These are phyloP conservation scores for Penstemon davidsonii DNA, from an alignment of 257 asterid species.

Conservation along the genomic window DNA sequence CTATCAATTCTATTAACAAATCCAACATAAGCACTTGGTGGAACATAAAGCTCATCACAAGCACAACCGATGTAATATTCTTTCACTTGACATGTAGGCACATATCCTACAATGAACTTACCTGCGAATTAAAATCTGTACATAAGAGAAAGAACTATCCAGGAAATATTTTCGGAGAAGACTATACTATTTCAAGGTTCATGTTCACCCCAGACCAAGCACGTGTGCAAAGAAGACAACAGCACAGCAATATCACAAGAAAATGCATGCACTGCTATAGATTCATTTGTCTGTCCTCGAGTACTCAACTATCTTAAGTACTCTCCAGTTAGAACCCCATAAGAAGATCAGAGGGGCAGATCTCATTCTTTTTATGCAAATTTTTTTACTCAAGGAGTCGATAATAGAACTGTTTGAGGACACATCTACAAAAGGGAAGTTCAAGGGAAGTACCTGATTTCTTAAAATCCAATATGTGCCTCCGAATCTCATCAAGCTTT, in stretches of 20 bases:
- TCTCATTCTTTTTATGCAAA: not conserved
- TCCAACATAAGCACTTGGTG: constrained; percentile 96
- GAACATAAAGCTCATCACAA: constrained; percentile 89
- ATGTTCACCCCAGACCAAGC: not conserved
- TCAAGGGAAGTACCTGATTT: constrained; percentile 54
- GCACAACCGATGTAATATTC: constrained; percentile 93
- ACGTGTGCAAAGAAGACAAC: not conserved
- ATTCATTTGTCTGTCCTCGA: not conserved
- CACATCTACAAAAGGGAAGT: constrained; percentile 1
- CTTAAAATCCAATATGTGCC: constrained; percentile 65
- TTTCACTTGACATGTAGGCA: constrained; percentile 83
- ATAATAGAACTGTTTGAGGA: constrained; percentile 1
- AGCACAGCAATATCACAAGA: not conserved
- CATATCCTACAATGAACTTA: constrained; percentile 77
- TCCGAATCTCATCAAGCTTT: constrained; percentile 74
- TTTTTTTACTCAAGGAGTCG: constrained; percentile 6
- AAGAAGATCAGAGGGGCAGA: no score
- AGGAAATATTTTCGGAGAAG: constrained; percentile 11
- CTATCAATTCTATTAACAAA: no score
- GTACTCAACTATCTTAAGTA: not conserved
- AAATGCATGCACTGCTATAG: not conserved
- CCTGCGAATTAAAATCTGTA: constrained; percentile 39
- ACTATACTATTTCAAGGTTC: no score
- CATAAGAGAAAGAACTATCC: constrained; percentile 19
- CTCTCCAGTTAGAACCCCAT: no score